Evolutionary conservation across 805 yeast species (phyloP).

Genomic region (Ogataea ramenticola): DNA sequence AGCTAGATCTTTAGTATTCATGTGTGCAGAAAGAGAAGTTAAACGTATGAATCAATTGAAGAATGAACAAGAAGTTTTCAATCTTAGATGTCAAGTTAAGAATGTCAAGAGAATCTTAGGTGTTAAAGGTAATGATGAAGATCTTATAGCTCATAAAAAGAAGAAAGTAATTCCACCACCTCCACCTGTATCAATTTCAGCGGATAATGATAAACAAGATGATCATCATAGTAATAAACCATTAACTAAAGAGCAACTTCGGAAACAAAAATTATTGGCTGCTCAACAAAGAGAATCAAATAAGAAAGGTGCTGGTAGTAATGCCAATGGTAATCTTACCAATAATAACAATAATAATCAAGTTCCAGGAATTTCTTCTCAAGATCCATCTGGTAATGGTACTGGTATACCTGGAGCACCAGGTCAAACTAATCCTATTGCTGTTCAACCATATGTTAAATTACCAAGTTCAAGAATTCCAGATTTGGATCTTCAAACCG

Average conservation of each 20-base stretch:
- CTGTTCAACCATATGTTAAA: conserved; percentile 74
- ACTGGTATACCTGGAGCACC: conserved; percentile 1
- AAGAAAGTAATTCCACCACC: conserved; percentile 35
- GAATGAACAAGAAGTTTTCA: conserved; percentile 61
- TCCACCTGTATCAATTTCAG: conserved; percentile 1
- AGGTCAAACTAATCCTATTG: conserved; percentile 19
- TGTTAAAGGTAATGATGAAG: conserved; percentile 79
- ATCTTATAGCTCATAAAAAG: conserved; percentile 69
- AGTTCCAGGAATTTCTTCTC: conserved; percentile 8
- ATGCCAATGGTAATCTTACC: too few relatives aligned
- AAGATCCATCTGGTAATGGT: conserved; percentile 1
- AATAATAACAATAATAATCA: background rate
- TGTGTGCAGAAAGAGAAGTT: conserved; percentile 71
- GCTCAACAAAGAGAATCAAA: conserved; percentile 10
- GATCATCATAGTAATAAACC: background rate
- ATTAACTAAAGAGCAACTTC: conserved; percentile 6
- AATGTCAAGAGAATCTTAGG: conserved; percentile 66
- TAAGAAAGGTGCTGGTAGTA: background rate
- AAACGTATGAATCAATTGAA: conserved; percentile 54
- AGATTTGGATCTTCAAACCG: conserved; percentile 82
- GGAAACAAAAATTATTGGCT: conserved; percentile 15
- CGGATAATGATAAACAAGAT: background rate
- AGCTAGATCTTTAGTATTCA: conserved; percentile 60
- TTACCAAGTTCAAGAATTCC: conserved; percentile 89
- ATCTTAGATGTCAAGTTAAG: conserved; percentile 66